A percentile compares a stretch with the other conserved stretches of the same genome.
These are phyloP conservation scores for Abrus precatorius DNA, from an alignment of 306 rosid species.

Conservation along the genomic window DNA sequence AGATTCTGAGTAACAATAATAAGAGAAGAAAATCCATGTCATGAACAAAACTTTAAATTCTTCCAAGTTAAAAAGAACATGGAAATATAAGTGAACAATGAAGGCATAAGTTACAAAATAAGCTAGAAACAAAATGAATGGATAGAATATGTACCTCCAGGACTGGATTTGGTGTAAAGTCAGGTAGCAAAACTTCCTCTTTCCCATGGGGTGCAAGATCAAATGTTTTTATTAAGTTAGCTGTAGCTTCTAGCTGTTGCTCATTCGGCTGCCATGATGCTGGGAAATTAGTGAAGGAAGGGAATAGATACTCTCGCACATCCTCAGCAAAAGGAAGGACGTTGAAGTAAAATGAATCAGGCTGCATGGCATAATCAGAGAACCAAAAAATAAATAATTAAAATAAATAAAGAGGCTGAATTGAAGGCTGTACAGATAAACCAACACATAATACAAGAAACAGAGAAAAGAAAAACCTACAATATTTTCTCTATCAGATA, in stretches of 20 bases:
- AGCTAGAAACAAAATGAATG: conserved; percentile 15
- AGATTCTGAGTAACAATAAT: conserved; percentile 11
- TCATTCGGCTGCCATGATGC: conserved; percentile 71
- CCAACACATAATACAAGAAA: conserved; percentile 21
- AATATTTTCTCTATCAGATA: conserved; percentile 68
- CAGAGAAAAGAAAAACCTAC: conserved; percentile 56
- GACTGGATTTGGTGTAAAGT: conserved; percentile 84
- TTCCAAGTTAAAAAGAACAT: not conserved
- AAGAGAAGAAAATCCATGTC: not conserved
- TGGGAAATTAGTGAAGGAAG: conserved; percentile 76
- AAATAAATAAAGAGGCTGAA: conserved; percentile 15
- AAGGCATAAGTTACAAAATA: conserved; percentile 17
- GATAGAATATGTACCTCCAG: conserved; percentile 71
- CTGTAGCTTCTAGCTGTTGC: conserved; percentile 84
- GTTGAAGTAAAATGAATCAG: conserved; percentile 89
- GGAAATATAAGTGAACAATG: not conserved
- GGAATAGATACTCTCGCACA: conserved; percentile 90
- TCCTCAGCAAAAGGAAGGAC: conserved; percentile 91
- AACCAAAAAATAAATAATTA: conserved; percentile 35
- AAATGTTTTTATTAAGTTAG: conserved; percentile 72
- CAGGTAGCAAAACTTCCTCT: conserved; percentile 78
- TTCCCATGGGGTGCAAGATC: conserved; percentile 80
- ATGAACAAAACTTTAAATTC: conserved; percentile 14
- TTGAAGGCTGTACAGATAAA: conserved; percentile 19
- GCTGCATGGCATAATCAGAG: conserved; percentile 62